These are phyloP conservation scores for Fusarium subtropicale DNA, from an alignment of 2,329 filamentous ascomycete species.

Conservation along the genomic window DNA sequence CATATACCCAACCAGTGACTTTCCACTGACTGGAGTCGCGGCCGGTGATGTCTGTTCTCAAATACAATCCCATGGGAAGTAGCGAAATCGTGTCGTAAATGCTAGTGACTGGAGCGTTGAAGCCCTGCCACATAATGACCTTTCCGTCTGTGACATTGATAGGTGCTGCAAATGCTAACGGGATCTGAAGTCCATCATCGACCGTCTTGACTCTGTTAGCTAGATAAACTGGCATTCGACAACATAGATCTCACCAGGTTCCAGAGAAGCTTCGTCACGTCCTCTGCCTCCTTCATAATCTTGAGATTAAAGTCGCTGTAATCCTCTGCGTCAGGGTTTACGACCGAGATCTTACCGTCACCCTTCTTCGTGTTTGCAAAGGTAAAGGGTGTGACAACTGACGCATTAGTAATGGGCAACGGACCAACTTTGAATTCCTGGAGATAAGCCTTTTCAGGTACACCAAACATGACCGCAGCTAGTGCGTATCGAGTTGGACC, in stretches of 20 bases:
- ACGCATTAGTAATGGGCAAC: neutral
- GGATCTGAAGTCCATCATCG: slow-evolving; percentile 8
- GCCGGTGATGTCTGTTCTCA: slow-evolving; percentile 3
- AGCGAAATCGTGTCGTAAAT: slow-evolving; percentile 13
- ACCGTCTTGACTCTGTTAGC: neutral
- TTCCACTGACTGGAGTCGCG: slow-evolving; percentile 2
- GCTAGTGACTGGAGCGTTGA: slow-evolving; percentile 4
- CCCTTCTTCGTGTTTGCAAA: neutral
- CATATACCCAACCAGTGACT: slow-evolving; percentile 8
- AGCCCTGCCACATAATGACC: slow-evolving; percentile 13
- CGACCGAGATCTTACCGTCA: slow-evolving; percentile 1
- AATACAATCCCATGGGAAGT: neutral
- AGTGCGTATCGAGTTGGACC: neutral
- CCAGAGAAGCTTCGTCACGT: slow-evolving; percentile 1
- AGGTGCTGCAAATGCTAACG: neutral
- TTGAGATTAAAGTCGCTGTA: slow-evolving; percentile 6
- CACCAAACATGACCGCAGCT: neutral
- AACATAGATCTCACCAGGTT: neutral
- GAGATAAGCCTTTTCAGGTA: neutral
- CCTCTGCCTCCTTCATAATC: slow-evolving; percentile 5
- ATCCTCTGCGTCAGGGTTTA: slow-evolving; percentile 2
- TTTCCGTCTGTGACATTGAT: neutral
- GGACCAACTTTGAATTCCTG: slow-evolving; percentile 12
- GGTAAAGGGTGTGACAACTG: neutral
- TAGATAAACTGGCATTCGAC: fast-evolving